Percentiles rank a stretch among this genome's conserved stretches.
Conservation (phyloP, 768 basidiomycete genomes). For the Boletus reticuloceps region DNA sequence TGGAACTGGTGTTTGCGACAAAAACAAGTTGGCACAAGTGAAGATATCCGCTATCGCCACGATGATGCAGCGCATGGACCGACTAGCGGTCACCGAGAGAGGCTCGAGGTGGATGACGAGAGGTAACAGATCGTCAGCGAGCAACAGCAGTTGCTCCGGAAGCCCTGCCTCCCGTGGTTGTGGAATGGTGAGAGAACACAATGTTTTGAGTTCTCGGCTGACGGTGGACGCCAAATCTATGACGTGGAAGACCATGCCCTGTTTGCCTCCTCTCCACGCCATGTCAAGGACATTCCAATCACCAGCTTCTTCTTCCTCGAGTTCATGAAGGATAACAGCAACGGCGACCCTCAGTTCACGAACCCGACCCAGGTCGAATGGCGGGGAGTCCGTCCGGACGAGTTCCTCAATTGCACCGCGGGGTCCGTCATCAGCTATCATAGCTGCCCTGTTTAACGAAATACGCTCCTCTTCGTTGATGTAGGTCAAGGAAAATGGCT, state of each 20-base stretch:
- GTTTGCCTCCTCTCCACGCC: constrained; percentile 59
- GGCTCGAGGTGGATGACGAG: constrained; percentile 49
- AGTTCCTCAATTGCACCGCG: constrained; percentile 63
- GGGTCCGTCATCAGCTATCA: constrained; percentile 68
- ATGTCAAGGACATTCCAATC: constrained; percentile 55
- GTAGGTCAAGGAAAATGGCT: constrained; percentile 57
- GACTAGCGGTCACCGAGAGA: constrained; percentile 49
- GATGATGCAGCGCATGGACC: constrained; percentile 45
- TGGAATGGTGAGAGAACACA: constrained; percentile 45
- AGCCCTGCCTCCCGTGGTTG: constrained; percentile 39
- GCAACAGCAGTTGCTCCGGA: constrained; percentile 53
- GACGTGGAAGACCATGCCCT: constrained; percentile 57
- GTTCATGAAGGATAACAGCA: constrained; percentile 51
- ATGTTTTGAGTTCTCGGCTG: constrained; percentile 48
- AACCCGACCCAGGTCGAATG: constrained; percentile 46
- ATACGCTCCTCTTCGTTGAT: constrained; percentile 61
- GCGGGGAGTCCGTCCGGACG: constrained; percentile 22
- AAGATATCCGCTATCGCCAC: constrained; percentile 52
- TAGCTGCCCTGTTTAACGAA: constrained; percentile 57
- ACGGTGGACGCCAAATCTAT: constrained; percentile 50
- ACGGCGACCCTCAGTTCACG: constrained; percentile 64
- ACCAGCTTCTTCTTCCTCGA: constrained; percentile 48
- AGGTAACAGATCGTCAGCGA: constrained; percentile 50
- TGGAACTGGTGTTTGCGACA: constrained; percentile 37
- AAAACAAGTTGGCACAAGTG: constrained; percentile 48